Base-by-base conservation (phyloP, 805 yeast species). In the Pichia membranifaciens region DNA sequence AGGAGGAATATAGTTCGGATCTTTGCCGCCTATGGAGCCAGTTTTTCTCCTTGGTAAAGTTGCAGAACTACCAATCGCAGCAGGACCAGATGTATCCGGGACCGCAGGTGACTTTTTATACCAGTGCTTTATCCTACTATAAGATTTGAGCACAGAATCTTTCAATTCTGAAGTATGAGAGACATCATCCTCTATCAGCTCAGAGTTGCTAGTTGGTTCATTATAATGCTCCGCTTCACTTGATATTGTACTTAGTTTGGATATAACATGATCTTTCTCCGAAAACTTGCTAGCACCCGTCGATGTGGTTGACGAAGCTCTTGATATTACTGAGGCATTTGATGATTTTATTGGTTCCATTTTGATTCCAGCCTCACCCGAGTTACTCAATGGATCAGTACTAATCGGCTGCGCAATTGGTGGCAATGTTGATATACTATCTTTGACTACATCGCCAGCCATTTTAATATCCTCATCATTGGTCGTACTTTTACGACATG, bases 61-160 rank as follows among this genome's bases (percentile, higher is more conserved):
- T 7, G 44, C 9, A 21, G 41, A 33, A 15, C 7, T 35, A 13
- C 18, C n/a, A 8, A 37, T 3, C 13, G 41, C 22, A 8, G 37
- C 21, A 17, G 49, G 18, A 22, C 38, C 10, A 35, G 34, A 25
- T 15, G 40, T 12, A 8, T 29, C 41, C 17, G 41, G 20, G 16
- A 2, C 15, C 9, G 45, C 12, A 16, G 53, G 75, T 47, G 75
- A 75, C 32, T 72, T 78, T 45, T 72, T 73, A 54, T 84, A 84
- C 87, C 91, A 82, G 51, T 76, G 81, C 1, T 85, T 86, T 7
- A 85, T 61, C 55, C 79, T 84, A 49, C 72, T 75, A 41, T 82
- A 64, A 0, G 87, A 73, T 38, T 62, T 66, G 4, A 75, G 58
- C 15, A 75, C 59, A 3, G 69, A 53, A 20, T 48, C 50, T 39